Base-by-base conservation (phyloP, 768 basidiomycete genomes). In the Kondoa subrosea region DNA sequence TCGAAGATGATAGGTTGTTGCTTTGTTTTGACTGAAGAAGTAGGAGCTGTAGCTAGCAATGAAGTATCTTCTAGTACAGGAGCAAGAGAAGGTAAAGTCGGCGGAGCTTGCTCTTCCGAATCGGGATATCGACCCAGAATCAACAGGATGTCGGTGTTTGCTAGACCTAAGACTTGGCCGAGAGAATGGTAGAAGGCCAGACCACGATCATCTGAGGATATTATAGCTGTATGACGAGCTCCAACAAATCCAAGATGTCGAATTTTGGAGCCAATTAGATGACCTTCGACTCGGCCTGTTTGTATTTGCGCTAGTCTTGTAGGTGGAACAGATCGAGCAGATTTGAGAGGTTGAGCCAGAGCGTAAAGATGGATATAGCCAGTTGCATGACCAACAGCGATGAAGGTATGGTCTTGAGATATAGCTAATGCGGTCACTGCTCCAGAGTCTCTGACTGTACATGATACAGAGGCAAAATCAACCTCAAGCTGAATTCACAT, bases 171-270 rank as follows among this genome's bases (percentile, higher is more conserved):
- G 14, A 97, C 86, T 76, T 89, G 92, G 30, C 95, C 91, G 2
- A 99, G 79, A 66, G 87, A 88, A 77, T 96, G 92, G 75, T 89
- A 95, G 77, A 99, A 99, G 0, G 91, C 89, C 8, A 96, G 81
- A 0, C 95, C 95, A 71, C 82, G 79, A 68, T 93, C 88, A 75
- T 97, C 95, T 1, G 89, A 88, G 2, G 87, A 86, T 56, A 96
- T 84, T 63, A 97, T 82, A 2, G 90, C 91, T 1, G 95, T 97
- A 73, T 95, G 93, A 56, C 93, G 82, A 25, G 85, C 86, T 15
- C 89, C 91, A 4, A 97, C 83, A 74, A 99, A 99, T 31, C 84
- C 85, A 57, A 99, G 78, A 74, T 81, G 86, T 68, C 87, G 79
- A 61, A 99, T 91, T 17, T 83, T 82, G 1, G 88, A 87, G 14